phyloP scores from a whole-genome alignment of 345 rosid species.

The Eucalyptus erythrocorys region DNA sequence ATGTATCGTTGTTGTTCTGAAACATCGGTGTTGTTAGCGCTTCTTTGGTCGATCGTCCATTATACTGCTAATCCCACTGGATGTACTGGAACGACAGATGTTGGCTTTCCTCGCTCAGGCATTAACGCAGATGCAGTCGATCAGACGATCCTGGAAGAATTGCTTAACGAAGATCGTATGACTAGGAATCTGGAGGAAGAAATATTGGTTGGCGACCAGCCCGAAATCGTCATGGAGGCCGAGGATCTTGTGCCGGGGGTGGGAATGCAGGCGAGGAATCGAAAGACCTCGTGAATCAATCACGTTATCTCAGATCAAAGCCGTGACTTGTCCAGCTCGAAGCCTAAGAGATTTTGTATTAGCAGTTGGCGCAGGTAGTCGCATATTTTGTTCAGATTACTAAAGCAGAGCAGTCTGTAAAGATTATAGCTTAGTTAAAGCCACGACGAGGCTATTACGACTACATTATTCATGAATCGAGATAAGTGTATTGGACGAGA shows the following conservation, averaged over 20 bases:
- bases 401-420: not conserved
- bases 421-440: not conserved
- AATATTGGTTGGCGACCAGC: constrained; percentile 4
- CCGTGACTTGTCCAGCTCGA: not conserved
- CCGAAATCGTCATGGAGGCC: constrained; percentile 30
- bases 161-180: constrained; percentile 26
- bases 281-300: not conserved
- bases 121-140: constrained; percentile 8
- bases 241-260: constrained; percentile 31
- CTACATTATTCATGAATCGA: not conserved
- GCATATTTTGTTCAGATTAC: not conserved
- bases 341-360: not conserved
- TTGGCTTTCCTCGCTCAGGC: constrained; percentile 48
- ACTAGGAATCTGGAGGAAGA: constrained; percentile 17
- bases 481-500: not conserved
- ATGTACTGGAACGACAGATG: constrained; percentile 27
- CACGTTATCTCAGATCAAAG: not conserved
- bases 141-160: constrained; percentile 31
- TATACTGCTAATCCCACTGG: not conserved
- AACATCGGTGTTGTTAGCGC: not conserved
- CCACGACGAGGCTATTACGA: not conserved
- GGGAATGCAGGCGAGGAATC: constrained; percentile 24
- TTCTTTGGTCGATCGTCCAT: not conserved
- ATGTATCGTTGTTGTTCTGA: not conserved
- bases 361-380: not conserved